These are phyloP conservation scores for Pharnaceum exiguum DNA, from an alignment of 148 eudicot genomes.

Conservation along the genomic window DNA sequence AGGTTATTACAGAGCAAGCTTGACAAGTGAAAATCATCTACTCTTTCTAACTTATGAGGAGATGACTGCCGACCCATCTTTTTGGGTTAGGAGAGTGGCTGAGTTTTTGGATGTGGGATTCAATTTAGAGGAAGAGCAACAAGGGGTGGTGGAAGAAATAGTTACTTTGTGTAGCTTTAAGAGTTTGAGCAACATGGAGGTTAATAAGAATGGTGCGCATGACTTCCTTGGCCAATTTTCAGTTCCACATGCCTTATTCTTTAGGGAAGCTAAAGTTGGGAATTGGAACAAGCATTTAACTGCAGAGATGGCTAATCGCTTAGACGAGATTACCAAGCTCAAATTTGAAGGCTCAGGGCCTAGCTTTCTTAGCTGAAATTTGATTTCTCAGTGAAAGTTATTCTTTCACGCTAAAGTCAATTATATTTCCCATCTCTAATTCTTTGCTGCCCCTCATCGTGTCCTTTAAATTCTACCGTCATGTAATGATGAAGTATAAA, in stretches of 20 bases:
- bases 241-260: neutral
- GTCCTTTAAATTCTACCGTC: too few relatives aligned
- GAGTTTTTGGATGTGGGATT: slow-evolving; percentile 4
- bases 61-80: neutral
- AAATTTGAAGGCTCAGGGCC: slow-evolving; percentile 2
- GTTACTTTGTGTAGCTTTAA: slow-evolving; percentile 11
- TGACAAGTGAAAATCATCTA: too few relatives aligned
- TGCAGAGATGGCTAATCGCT: neutral
- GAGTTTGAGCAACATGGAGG: slow-evolving; percentile 1
- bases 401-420: too few relatives aligned
- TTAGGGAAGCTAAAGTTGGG: slow-evolving; percentile 9
- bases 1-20: too few relatives aligned
- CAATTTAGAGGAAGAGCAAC: neutral
- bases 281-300: slow-evolving; percentile 4
- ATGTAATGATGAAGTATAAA: too few relatives aligned
- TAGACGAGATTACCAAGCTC: slow-evolving; percentile 1
- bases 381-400: too few relatives aligned
- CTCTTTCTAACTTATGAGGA: too few relatives aligned
- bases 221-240: too few relatives aligned
- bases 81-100: slow-evolving; percentile 4
- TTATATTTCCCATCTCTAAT: too few relatives aligned
- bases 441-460: too few relatives aligned
- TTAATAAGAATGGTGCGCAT: neutral
- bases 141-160: neutral
- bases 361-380: too few relatives aligned